Percentiles rank a stretch among this genome's conserved stretches.
Conservation (phyloP, 352 stramenopile species). For the Globisporangium alternatum region DNA sequence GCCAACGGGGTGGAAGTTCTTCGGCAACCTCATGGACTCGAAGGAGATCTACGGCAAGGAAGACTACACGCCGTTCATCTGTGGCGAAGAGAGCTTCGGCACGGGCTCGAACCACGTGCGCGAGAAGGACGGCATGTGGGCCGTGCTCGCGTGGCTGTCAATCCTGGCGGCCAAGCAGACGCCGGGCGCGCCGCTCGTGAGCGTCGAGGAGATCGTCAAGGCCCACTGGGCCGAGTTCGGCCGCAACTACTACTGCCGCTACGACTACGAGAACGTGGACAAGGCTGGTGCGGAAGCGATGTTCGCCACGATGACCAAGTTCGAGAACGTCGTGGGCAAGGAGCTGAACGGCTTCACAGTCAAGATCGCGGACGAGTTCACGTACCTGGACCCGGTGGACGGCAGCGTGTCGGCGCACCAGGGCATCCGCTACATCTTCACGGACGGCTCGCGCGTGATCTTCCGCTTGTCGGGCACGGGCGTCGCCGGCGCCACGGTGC, state of each 20-base stretch:
- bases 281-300: conserved; percentile 75
- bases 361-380: conserved; percentile 95
- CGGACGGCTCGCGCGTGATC: conserved; percentile 93
- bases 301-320: conserved; percentile 74
- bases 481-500: conserved; percentile 95
- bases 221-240: conserved; percentile 97
- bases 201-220: conserved; percentile 95
- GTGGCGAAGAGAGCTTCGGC: conserved; percentile 98
- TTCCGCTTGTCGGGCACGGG: conserved; percentile 98
- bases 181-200: conserved; percentile 88
- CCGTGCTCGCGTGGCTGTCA: conserved; percentile 98
- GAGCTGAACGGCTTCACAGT: conserved; percentile 78
- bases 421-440: conserved; percentile 96
- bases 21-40: conserved; percentile 99
- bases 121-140: conserved; percentile 99
- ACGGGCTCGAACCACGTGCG: conserved; percentile 99
- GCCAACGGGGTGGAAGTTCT: conserved; percentile 99
- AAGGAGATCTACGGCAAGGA: conserved; percentile 94
- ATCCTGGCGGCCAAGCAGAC: conserved; percentile 93
- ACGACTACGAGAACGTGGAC: conserved; percentile 99
- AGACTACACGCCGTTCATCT: conserved; percentile 99
- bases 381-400: conserved; percentile 98
- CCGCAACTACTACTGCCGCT: conserved; percentile 98
- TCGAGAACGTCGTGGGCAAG: conserved; percentile 63
- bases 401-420: conserved; percentile 95